These are phyloP conservation scores for Salvia splendens DNA, from an alignment of 257 asterid genomes.

Conservation along the genomic window DNA sequence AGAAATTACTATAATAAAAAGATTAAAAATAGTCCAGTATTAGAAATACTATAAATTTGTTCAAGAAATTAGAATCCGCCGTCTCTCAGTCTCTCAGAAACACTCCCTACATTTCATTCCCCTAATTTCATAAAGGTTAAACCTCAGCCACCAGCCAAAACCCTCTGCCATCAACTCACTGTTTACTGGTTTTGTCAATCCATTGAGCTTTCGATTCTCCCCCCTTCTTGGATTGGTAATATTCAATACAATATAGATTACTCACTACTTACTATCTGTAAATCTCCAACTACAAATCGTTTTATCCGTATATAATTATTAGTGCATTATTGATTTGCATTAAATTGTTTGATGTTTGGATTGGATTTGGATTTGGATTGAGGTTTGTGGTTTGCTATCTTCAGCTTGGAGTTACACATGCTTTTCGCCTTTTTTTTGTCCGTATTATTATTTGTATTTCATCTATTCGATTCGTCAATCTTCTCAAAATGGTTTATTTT, in stretches of 20 bases:
- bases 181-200: neutral
- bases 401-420: neutral
- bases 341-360: neutral
- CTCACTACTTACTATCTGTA: too few relatives aligned
- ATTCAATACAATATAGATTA: neutral
- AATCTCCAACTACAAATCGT: too few relatives aligned
- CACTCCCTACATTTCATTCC: slow-evolving; percentile 20
- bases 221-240: slow-evolving; percentile 21
- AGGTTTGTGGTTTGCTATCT: neutral
- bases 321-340: neutral
- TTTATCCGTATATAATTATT: neutral
- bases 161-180: slow-evolving; percentile 7
- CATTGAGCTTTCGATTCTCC: slow-evolving; percentile 18
- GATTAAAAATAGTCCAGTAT: neutral
- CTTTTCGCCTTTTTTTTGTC: neutral
- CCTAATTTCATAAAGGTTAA: slow-evolving; percentile 30
- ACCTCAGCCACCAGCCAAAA: slow-evolving; percentile 44
- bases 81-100: slow-evolving; percentile 35
- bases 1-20: neutral
- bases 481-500: neutral
- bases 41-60: slow-evolving; percentile 26
- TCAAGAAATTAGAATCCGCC: slow-evolving; percentile 28
- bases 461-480: neutral
- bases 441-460: neutral
- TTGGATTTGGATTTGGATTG: neutral